Evolutionary conservation across 2,329 filamentous ascomycete species (phyloP), one percentile per base, ranked within the genome.

Genomic region (Thelonectria discophora): DNA sequence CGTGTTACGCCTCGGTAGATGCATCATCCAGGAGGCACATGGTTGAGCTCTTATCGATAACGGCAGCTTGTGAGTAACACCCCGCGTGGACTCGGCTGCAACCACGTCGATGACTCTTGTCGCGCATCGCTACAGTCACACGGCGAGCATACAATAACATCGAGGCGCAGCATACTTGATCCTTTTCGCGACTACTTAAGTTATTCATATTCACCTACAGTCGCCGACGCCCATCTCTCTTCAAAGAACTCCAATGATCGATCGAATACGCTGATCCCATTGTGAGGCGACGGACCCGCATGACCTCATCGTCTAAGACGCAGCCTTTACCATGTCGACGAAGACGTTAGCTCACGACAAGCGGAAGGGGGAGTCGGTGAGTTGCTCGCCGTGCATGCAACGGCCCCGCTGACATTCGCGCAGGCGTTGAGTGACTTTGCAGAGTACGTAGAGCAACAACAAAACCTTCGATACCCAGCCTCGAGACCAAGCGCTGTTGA

Each of bases 361-460:
- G 77, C 90, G 92, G 69, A 93, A 92, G 80, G 93, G 93, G 69
- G 94, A 97, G 80, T 88, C 91, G 63, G 92, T 94, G 86, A 63
- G 85, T 30, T 18, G 37, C 5, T 13, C 37, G 5, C 10, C 8
- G 13, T 21, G 10, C 8, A 7, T 3, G 9, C 30, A 30, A 10
- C 6, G 8, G 17, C 24, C 13, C 50, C 30, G 17, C 65, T 73
- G 18, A 72, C 54, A 10, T 27, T 37, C 17, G 39, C 69, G 0
- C 51, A 86, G 84, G 94, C 94, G 12, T 85, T 99, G 58, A 95
- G 91, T 81, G 95, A 98, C 72, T 99, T 99, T 76, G 93, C 94
- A 77, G 95, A 99, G 73, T 98, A 97, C 73, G 95, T 97, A 67
- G 93, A 98, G 77, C 91, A 93, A 76, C 94, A 98, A 76, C 95